phyloP scores from a whole-genome alignment of 2,329 filamentous ascomycete genomes.

The Colletotrichum lupini region DNA sequence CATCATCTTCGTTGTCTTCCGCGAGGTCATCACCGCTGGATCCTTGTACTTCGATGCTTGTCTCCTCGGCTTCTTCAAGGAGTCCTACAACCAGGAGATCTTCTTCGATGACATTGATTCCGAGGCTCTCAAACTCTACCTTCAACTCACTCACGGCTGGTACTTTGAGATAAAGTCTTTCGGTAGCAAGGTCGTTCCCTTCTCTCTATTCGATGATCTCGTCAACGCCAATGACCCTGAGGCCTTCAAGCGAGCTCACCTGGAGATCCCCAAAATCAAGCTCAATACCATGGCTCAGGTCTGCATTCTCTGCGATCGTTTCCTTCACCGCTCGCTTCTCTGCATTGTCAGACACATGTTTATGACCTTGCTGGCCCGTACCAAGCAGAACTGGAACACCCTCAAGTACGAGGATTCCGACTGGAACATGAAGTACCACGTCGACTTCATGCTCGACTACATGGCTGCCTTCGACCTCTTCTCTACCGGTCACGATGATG shows the following conservation, averaged over 20 bases:
- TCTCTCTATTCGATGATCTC: neutral
- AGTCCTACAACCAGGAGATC: conserved; percentile 12
- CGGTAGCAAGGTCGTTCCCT: conserved; percentile 8
- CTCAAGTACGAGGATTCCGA: conserved; percentile 3
- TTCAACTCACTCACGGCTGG: conserved; percentile 24
- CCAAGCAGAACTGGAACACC: neutral
- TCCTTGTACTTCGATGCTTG: conserved; percentile 25
- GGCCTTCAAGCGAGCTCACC: neutral
- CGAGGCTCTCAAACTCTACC: conserved; percentile 15
- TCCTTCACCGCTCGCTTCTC: conserved; percentile 28
- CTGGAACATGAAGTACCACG: neutral
- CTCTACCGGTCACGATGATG: conserved; percentile 16
- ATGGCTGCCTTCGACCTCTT: conserved; percentile 9
- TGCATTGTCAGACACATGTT: conserved; percentile 25
- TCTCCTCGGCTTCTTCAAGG: conserved; percentile 22
- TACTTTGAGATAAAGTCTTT: conserved; percentile 32
- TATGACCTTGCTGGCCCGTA: conserved; percentile 5
- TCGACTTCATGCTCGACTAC: conserved; percentile 23
- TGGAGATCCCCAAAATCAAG: conserved; percentile 20
- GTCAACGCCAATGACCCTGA: neutral
- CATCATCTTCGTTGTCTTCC: conserved; percentile 18
- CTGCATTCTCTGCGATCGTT: conserved; percentile 14
- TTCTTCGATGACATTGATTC: conserved; percentile 3
- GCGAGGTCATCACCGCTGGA: conserved; percentile 20
- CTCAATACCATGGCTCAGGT: neutral